Evolutionary conservation across 2,329 filamentous ascomycete species (phyloP).

Genomic region (Botrytis cinerea): DNA sequence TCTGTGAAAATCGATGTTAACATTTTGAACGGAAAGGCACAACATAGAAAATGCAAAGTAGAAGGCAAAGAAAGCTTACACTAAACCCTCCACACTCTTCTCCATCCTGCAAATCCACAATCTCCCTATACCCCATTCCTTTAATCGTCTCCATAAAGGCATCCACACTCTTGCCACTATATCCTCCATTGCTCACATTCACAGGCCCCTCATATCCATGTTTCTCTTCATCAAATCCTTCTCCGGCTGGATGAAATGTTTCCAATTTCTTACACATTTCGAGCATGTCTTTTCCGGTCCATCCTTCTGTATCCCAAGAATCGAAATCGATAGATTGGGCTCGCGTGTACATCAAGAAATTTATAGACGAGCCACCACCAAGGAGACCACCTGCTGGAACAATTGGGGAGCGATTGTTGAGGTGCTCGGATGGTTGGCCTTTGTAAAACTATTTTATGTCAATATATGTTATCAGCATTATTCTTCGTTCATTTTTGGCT

Average conservation of each 20-base stretch:
- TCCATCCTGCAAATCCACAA: constrained; percentile 56
- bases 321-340: constrained; percentile 52
- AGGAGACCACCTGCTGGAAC: constrained; percentile 52
- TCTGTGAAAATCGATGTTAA: constrained; percentile 33
- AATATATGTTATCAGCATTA: not conserved
- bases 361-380: constrained; percentile 63
- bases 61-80: constrained; percentile 28
- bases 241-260: constrained; percentile 48
- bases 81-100: constrained; percentile 44
- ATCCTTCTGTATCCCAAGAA: constrained; percentile 54
- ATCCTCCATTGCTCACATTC: constrained; percentile 55
- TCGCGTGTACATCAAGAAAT: constrained; percentile 57
- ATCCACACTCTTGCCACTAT: constrained; percentile 47
- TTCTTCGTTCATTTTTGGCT: not conserved
- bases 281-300: constrained; percentile 53
- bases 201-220: constrained; percentile 60
- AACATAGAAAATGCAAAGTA: not conserved
- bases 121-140: constrained; percentile 52
- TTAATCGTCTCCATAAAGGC: constrained; percentile 53
- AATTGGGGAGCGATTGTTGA: constrained; percentile 49
- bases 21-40: not conserved
- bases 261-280: constrained; percentile 59
- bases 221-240: constrained; percentile 35
- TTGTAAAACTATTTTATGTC: constrained; percentile 51
- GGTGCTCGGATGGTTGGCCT: constrained; percentile 47